Percentiles rank a stretch among this genome's conserved stretches.
Conservation (phyloP, 2,329 filamentous ascomycete species). For the Phyllosticta citribraziliensis region DNA sequence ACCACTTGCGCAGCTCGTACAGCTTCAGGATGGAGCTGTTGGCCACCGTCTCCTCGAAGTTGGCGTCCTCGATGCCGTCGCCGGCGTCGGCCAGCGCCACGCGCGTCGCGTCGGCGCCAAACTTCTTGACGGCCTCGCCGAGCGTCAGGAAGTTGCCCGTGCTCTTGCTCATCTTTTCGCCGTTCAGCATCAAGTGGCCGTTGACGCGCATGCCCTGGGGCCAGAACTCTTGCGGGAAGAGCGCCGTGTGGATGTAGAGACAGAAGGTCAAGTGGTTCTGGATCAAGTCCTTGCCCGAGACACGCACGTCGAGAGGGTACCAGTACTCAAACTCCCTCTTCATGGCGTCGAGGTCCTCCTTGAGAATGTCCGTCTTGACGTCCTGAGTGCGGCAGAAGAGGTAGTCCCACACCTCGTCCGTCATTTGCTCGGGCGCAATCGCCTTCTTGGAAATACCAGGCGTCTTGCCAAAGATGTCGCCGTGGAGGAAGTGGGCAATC, state of each 20-base stretch:
- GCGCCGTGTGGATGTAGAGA: constrained; percentile 83
- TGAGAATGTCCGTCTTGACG: constrained; percentile 63
- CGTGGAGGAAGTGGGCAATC: constrained; percentile 57
- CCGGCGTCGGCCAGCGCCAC: constrained; percentile 91
- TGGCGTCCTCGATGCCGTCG: constrained; percentile 89
- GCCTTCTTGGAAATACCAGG: constrained; percentile 51
- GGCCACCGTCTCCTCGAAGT: constrained; percentile 92
- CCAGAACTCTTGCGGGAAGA: constrained; percentile 86
- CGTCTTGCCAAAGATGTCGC: constrained; percentile 73
- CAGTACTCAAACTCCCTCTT: constrained; percentile 92
- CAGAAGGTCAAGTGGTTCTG: constrained; percentile 91
- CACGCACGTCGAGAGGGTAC: constrained; percentile 83
- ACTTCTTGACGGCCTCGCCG: constrained; percentile 76
- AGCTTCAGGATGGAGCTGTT: constrained; percentile 85
- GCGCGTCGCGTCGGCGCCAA: constrained; percentile 84
- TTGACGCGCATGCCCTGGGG: constrained; percentile 78
- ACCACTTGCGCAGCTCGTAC: constrained; percentile 79
- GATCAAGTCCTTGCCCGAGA: constrained; percentile 66
- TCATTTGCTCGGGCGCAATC: constrained; percentile 77
- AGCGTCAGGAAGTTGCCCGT: constrained; percentile 96
- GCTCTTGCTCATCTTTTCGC: constrained; percentile 97
- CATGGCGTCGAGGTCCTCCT: constrained; percentile 67
- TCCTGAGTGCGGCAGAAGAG: constrained; percentile 73
- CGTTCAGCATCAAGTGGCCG: constrained; percentile 87
- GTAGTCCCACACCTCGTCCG: constrained; percentile 93